Conservation (phyloP, 176 grass and related monocot species). For the Phoenix dactylifera region DNA sequence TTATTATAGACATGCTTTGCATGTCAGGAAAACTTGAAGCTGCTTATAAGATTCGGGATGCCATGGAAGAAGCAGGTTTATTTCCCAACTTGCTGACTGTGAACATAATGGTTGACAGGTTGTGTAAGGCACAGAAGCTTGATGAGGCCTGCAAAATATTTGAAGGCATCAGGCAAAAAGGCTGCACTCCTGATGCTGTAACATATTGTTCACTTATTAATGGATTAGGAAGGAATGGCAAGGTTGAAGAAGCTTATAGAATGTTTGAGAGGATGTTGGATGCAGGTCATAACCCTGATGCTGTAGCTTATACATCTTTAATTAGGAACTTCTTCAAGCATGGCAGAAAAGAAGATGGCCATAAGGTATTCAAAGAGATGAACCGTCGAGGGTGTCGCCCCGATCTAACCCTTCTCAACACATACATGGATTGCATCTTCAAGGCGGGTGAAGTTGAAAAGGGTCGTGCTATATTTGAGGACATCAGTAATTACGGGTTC, state of each 20-base stretch:
- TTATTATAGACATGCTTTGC: slow-evolving; percentile 80
- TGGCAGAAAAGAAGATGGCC: slow-evolving; percentile 92
- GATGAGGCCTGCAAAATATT: slow-evolving; percentile 75
- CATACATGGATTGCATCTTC: slow-evolving; percentile 92
- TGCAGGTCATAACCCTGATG: slow-evolving; percentile 58
- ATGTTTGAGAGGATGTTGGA: slow-evolving; percentile 87
- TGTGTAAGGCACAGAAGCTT: slow-evolving; percentile 71
- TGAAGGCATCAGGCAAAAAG: slow-evolving; percentile 47
- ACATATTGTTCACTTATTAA: slow-evolving; percentile 86
- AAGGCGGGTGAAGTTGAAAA: slow-evolving; percentile 74
- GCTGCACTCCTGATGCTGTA: slow-evolving; percentile 66
- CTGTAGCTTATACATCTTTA: slow-evolving; percentile 71
- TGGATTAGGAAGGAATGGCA: slow-evolving; percentile 75
- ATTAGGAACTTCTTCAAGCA: slow-evolving; percentile 85
- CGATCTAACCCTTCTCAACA: slow-evolving; percentile 85
- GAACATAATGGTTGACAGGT: slow-evolving; percentile 95
- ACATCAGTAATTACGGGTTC: slow-evolving; percentile 50
- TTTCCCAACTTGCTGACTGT: slow-evolving; percentile 79
- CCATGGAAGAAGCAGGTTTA: slow-evolving; percentile 62
- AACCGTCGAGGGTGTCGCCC: slow-evolving; percentile 48
- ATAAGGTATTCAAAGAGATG: slow-evolving; percentile 97
- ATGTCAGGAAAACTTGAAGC: slow-evolving; percentile 47
- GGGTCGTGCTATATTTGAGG: slow-evolving; percentile 67
- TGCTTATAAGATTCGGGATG: slow-evolving; percentile 58
- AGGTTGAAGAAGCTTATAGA: slow-evolving; percentile 77